These are phyloP conservation scores for Massospora cicadina DNA, from an alignment of 371 early-diverging fungal genomes.

Conservation along the genomic window DNA sequence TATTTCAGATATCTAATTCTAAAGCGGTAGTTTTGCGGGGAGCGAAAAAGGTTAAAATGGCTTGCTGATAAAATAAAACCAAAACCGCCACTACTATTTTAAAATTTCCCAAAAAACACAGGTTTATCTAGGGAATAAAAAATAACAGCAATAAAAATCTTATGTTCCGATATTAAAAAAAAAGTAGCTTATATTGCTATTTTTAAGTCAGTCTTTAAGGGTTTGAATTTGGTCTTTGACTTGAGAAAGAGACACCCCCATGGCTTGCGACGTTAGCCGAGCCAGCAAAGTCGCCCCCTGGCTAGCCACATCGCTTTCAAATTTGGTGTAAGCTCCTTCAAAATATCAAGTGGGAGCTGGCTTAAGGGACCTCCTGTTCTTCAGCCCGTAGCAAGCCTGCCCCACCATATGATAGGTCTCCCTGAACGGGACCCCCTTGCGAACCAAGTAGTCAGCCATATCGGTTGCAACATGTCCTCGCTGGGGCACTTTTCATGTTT, in stretches of 20 bases:
- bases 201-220: constrained; percentile 41
- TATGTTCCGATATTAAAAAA: no score
- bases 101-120: no score
- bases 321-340: constrained; percentile 66
- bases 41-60: no score
- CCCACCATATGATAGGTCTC: constrained; percentile 95
- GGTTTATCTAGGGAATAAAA: no score
- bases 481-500: constrained; percentile 58
- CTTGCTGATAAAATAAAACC: no score
- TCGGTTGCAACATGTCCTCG: constrained; percentile 94
- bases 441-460: constrained; percentile 90
- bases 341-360: constrained; percentile 48
- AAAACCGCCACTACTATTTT: no score
- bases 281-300: constrained; percentile 71
- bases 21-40: no score
- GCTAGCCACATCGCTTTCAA: constrained; percentile 54
- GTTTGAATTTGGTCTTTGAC: constrained; percentile 59
- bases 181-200: no score
- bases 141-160: no score
- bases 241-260: constrained; percentile 65
- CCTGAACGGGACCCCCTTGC: constrained; percentile 92
- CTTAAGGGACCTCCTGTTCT: constrained; percentile 50
- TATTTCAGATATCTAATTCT: no score
- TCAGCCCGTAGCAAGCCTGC: constrained; percentile 78
- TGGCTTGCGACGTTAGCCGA: constrained; percentile 77